These are phyloP conservation scores for Citrullus mucosospermus DNA, from an alignment of 306 rosid species.

Conservation along the genomic window DNA sequence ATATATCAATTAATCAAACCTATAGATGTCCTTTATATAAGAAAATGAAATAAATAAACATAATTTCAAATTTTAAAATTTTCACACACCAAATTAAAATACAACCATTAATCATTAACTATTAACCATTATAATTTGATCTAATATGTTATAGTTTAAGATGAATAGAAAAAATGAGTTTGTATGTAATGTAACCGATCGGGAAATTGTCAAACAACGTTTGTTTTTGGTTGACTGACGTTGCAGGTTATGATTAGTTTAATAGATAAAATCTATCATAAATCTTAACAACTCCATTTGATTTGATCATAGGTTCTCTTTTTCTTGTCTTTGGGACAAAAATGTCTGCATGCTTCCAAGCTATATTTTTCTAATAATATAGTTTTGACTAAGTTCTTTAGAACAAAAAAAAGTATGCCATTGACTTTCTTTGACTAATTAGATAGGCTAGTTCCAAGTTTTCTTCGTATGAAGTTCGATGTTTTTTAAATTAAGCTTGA, in stretches of 20 bases:
- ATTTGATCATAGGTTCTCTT: neutral
- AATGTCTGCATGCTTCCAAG: neutral
- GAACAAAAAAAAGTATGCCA: too few relatives aligned
- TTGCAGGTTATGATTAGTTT: neutral
- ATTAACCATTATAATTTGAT: neutral
- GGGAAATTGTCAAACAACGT: neutral
- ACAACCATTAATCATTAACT: too few relatives aligned
- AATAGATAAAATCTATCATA: neutral
- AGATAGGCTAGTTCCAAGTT: neutral
- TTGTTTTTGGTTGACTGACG: neutral
- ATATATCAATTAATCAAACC: too few relatives aligned
- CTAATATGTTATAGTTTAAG: neutral
- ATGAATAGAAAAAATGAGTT: neutral
- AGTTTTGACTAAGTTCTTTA: too few relatives aligned
- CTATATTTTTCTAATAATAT: too few relatives aligned
- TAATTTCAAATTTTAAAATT: too few relatives aligned
- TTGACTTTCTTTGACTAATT: neutral
- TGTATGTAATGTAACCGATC: neutral
- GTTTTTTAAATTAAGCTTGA: neutral
- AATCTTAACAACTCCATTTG: conserved; percentile 6
- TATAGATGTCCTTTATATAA: too few relatives aligned
- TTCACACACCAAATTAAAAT: too few relatives aligned
- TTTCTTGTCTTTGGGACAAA: neutral
- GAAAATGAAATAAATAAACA: too few relatives aligned
- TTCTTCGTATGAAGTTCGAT: too few relatives aligned